phyloP scores from a whole-genome alignment of 768 basidiomycete species.

The Boletus pseudopeckii region DNA sequence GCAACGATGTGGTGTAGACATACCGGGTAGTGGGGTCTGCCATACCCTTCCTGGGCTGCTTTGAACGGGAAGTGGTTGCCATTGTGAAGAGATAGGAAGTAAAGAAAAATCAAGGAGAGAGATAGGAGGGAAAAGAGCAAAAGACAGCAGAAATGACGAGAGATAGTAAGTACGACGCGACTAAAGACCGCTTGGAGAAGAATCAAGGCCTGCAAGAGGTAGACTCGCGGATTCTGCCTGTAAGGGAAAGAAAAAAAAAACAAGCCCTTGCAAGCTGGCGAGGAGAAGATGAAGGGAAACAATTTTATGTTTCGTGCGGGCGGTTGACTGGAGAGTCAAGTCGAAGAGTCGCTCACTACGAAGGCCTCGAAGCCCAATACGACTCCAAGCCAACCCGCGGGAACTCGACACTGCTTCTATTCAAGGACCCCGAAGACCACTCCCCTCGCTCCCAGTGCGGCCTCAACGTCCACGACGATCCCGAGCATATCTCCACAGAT shows the following conservation, averaged over 20 bases:
- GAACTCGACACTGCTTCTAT: slow-evolving; percentile 28
- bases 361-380: slow-evolving; percentile 29
- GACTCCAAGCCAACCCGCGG: slow-evolving; percentile 26
- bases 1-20: slow-evolving; percentile 31
- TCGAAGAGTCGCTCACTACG: slow-evolving; percentile 31
- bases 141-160: slow-evolving; percentile 34
- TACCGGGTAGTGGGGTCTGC: slow-evolving; percentile 52
- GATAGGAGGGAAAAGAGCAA: slow-evolving; percentile 23
- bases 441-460: neutral
- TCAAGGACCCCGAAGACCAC: slow-evolving; percentile 23
- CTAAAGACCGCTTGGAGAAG: slow-evolving; percentile 23
- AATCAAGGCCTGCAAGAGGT: slow-evolving; percentile 18
- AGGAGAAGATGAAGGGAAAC: slow-evolving; percentile 22
- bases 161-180: slow-evolving; percentile 37
- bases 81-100: slow-evolving; percentile 36
- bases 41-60: slow-evolving; percentile 59
- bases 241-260: slow-evolving; percentile 14
- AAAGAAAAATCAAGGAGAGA: slow-evolving; percentile 31
- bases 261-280: slow-evolving; percentile 26
- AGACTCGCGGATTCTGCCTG: slow-evolving; percentile 22
- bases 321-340: slow-evolving; percentile 27
- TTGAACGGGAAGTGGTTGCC: slow-evolving; percentile 63
- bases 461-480: slow-evolving; percentile 3
- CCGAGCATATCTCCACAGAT: neutral
- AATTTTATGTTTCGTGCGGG: slow-evolving; percentile 29